Conservation (phyloP, 2,329 filamentous ascomycete species). For the Neofusicoccum cordaticola region DNA sequence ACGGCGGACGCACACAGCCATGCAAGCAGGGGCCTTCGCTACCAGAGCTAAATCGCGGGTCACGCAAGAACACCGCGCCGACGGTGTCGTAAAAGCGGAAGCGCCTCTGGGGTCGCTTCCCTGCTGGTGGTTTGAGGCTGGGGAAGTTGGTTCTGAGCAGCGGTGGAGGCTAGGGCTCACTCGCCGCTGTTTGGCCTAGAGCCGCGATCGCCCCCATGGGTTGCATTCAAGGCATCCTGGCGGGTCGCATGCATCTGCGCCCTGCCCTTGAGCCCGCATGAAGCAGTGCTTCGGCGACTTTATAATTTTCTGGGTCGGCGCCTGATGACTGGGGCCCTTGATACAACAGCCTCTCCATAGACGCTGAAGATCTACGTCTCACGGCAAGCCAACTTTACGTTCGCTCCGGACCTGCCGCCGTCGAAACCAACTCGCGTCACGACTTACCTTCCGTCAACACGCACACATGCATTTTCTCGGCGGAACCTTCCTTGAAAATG, state of each 20-base stretch:
- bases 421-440: no score
- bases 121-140: neutral
- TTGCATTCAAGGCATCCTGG: neutral
- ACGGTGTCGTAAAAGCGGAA: constrained; percentile 6
- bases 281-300: neutral
- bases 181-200: neutral
- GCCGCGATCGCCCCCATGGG: neutral
- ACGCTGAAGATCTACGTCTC: no score
- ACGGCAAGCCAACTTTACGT: no score
- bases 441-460: no score
- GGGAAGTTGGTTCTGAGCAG: neutral
- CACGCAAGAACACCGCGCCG: neutral
- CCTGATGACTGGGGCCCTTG: no score
- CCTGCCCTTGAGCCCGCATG: neutral
- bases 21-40: neutral
- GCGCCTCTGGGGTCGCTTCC: neutral
- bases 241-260: neutral
- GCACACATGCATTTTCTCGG: no score
- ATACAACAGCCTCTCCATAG: no score
- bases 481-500: neutral
- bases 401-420: neutral
- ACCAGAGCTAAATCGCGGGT: no score
- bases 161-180: constrained; percentile 6
- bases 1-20: neutral
- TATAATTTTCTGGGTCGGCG: neutral